phyloP scores from a whole-genome alignment of 2,329 filamentous ascomycete species.

The Monascus ruber region DNA sequence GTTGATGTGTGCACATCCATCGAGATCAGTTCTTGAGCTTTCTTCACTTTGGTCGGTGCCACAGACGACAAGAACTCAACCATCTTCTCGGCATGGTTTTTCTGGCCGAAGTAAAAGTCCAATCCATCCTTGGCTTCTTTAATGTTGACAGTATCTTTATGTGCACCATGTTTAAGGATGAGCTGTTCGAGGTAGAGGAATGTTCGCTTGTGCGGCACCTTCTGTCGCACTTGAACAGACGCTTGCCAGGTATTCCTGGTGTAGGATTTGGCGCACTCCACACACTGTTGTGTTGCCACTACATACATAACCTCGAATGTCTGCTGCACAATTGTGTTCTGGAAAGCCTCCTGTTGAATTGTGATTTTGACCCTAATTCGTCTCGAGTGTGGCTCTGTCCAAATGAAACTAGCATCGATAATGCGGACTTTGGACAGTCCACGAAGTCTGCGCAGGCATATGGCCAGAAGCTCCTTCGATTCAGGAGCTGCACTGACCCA shows the following conservation, averaged over 20 bases:
- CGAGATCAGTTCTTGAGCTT: conserved; percentile 86
- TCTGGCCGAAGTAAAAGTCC: conserved; percentile 84
- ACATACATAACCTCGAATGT: conserved; percentile 90
- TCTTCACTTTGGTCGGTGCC: conserved; percentile 65
- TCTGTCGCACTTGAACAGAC: conserved; percentile 87
- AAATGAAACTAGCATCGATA: conserved; percentile 91
- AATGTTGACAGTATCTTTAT: conserved; percentile 92
- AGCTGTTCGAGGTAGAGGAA: conserved; percentile 82
- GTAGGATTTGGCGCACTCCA: conserved; percentile 90
- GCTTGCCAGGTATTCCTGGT: conserved; percentile 94
- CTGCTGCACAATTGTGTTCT: conserved; percentile 70
- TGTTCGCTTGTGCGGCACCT: conserved; percentile 88
- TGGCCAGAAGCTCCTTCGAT: conserved; percentile 80
- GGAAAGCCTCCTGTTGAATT: conserved; percentile 61
- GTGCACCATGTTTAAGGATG: conserved; percentile 85
- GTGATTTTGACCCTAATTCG: conserved; percentile 92
- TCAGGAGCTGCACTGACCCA: conserved; percentile 81
- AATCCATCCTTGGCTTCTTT: conserved; percentile 93
- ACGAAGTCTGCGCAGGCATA: conserved; percentile 79
- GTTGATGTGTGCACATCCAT: conserved; percentile 83
- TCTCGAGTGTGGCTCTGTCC: conserved; percentile 94
- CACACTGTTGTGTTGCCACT: conserved; percentile 83
- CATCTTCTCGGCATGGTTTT: conserved; percentile 87
- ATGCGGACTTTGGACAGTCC: conserved; percentile 84
- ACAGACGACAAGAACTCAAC: conserved; percentile 82